Evolutionary conservation across 768 basidiomycete species (phyloP), one percentile per base, ranked within the genome.

Genomic region (Pulveroboletus sp.): DNA sequence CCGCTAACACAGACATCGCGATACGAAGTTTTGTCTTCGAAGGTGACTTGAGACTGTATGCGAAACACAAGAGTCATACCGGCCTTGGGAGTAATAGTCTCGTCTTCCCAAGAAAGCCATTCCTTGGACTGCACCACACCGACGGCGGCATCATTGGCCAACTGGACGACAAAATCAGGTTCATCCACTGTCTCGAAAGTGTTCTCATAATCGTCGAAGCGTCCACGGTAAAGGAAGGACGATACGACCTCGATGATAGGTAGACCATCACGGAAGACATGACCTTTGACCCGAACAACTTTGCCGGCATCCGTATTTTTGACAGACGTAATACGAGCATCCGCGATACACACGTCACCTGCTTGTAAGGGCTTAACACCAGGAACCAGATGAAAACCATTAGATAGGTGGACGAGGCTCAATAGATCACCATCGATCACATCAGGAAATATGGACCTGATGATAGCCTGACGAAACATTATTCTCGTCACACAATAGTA

Each of bases 41-140:
- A 98, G 15, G 85, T 81, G 33, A 93, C 83, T 59, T 87, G 83
- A 3, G 93, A 92, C 59, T 83, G 82, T 55, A 88, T 76, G 55
- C 89, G 88, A 90, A 98, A 96, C 56, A 93, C 82, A 43, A 99
- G 83, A 1, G 81, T 79, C 32, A 86, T 86, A 21, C 94, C 93
- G 8, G 86, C 79, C 38, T 80, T 72, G 43, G 94, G 82, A 24
- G 92, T 86, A 49, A 78, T 78, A 6, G 81, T 73, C 39, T 89
- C 83, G 61, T 95, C 86, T 45, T 88, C 85, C 95, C 94, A 98
- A 43, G 86, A 83, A 71, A 98, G 93, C 96, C 96, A 99, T 65
- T 95, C 89, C 74, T 99, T 99, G 40, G 90, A 91, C 64, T 88
- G 83, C 6, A 99, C 75, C 15, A 98, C 91, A 37, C 92, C 94